Base-by-base conservation (phyloP, 2,329 filamentous ascomycete genomes). In the Knoxdaviesia capensis region DNA sequence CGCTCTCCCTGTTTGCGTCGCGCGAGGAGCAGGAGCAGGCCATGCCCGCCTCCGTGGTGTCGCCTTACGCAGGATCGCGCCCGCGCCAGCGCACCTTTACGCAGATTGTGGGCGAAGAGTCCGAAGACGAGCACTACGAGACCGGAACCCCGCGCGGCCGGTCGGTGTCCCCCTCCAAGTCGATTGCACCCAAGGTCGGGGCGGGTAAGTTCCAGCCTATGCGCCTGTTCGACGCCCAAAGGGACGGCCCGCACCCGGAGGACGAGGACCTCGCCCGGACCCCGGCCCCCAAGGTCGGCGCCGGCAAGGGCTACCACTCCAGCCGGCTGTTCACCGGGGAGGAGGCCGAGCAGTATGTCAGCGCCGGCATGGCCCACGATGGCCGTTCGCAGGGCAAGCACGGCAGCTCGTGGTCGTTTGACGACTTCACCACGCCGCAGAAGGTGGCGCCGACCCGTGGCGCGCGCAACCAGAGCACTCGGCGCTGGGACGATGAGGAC, bases 361-460 rank as follows among this genome's bases (percentile, higher is more conserved):
- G 37, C 20, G 36, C 33, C 28, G 29, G 20, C 33, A 43, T 39
- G 31, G 63, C 62, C 35, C 60, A 65, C 39, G 49, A 53, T 38
- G 56, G 58, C 43, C 57, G 59, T 31, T 57, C 61, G 46, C 69
- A 68, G 53, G 65, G 67, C 43, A 83, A 80, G 61, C 77, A 84
- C 54, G 64, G 68, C 45, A 76, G 76, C 48, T 78, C 83, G 47
- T 94, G 88, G 86, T 75, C 76, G 40, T 96, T 96, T 58, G 74
- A 84, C 46, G 86, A 94, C 59, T 93, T 93, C 52, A 64, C 65
- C 10, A 94, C 87, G 0, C 88, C 88, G 0, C 71, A 79, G 48
- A 94, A 93, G 66, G 49, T 61, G 30, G 65, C 73, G 39, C 66
- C 70, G 5, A 62, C 67, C 38, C 81, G 79, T 57, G 56, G 70